Evolutionary conservation across 1,139 yeast genomes (phyloP).

Genomic region (Suhomyces bokatorum): DNA sequence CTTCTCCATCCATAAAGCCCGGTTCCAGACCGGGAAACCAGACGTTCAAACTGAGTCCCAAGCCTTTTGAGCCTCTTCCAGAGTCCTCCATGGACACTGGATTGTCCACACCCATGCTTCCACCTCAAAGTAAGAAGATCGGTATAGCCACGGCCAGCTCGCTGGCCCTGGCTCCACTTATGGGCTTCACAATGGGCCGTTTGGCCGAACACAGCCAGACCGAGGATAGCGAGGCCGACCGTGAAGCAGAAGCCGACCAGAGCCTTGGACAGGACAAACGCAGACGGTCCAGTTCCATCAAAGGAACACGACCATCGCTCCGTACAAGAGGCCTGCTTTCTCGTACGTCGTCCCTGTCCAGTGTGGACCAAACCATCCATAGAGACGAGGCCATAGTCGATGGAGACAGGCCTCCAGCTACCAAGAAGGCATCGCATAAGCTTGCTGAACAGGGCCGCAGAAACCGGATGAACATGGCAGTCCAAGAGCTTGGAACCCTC

Average conservation of each 20-base stretch:
- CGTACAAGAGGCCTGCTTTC: constrained; percentile 9
- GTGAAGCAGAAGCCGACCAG: constrained; percentile 5
- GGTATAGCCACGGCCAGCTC: constrained; percentile 18
- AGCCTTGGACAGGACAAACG: neutral
- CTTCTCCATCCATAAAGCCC: constrained; percentile 22
- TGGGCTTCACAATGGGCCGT: constrained; percentile 53
- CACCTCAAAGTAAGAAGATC: constrained; percentile 37
- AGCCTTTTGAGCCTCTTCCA: constrained; percentile 36
- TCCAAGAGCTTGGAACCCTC: constrained; percentile 67
- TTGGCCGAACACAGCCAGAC: constrained; percentile 38
- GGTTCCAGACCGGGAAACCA: constrained; percentile 5
- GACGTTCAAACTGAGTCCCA: constrained; percentile 12
- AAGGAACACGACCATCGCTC: constrained; percentile 11
- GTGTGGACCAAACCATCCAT: constrained; percentile 20
- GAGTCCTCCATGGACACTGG: constrained; percentile 32
- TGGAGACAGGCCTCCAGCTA: constrained; percentile 24
- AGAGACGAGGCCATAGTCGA: constrained; percentile 1
- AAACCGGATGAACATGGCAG: constrained; percentile 85
- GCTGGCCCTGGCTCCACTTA: constrained; percentile 23
- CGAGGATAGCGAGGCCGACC: constrained; percentile 15
- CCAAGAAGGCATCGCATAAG: constrained; percentile 80
- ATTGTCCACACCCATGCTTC: constrained; percentile 38
- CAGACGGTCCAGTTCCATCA: constrained; percentile 4
- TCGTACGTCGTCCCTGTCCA: constrained; percentile 20
- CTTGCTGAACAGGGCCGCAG: constrained; percentile 95